phyloP scores from a whole-genome alignment of 2,329 filamentous ascomycete genomes.

The Aspergillus sp. region DNA sequence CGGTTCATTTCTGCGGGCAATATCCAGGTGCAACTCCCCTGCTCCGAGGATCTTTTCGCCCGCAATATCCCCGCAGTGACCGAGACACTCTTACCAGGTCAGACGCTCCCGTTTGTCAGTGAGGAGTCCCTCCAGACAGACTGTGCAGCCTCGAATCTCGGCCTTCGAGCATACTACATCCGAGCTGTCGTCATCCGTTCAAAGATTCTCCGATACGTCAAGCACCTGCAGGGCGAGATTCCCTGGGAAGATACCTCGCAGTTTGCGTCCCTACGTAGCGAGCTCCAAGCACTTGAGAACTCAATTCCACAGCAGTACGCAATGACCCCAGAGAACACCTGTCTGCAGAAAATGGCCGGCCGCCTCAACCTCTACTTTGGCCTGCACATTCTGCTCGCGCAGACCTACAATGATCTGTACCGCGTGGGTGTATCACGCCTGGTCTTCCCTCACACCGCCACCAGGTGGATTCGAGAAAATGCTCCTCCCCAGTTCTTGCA shows the following conservation, averaged over 20 bases:
- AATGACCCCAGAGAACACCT: not conserved
- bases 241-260: constrained; percentile 7
- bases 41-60: constrained; percentile 35
- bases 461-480: constrained; percentile 1
- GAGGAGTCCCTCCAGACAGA: not conserved
- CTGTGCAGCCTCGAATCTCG: not conserved
- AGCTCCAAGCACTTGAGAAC: not conserved
- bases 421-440: not conserved
- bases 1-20: constrained; percentile 12
- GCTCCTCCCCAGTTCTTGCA: not conserved
- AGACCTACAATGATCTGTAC: not conserved
- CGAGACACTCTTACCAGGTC: constrained; percentile 27
- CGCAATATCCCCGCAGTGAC: constrained; percentile 35
- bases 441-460: constrained; percentile 1
- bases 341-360: not conserved
- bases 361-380: constrained; percentile 6
- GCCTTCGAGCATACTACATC: constrained; percentile 9
- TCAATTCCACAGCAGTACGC: not conserved
- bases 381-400: not conserved
- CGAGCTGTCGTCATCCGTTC: constrained; percentile 9
- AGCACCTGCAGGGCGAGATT: constrained; percentile 4
- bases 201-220: constrained; percentile 9
- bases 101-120: constrained; percentile 1
- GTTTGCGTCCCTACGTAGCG: not conserved
- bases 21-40: constrained; percentile 39